Base-by-base conservation (phyloP, 2,329 filamentous ascomycete genomes). In the Septoria petroselini region DNA sequence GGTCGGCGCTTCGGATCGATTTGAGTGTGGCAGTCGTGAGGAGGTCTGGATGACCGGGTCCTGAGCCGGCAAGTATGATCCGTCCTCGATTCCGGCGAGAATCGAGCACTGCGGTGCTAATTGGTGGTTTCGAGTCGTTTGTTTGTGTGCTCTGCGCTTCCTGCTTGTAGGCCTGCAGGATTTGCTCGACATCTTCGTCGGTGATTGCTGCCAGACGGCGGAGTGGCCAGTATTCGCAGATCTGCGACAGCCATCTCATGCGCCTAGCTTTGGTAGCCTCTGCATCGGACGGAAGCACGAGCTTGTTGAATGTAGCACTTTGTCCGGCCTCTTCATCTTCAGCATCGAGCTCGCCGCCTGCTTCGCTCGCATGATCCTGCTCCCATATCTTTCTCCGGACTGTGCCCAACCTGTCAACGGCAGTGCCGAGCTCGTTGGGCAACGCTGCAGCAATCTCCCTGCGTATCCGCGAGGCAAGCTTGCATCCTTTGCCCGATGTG, bases 211-310 rank as follows among this genome's bases (percentile, higher is more conserved):
- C 89, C 1, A 98, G 79, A 14, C 87, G 82, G 56, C 83, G 84
- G 19, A 98, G 76, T 1, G 93, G 91, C 93, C 93, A 98, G 71
- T 98, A 98, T 73, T 98, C 93, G 76, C 93, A 98, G 44, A 98
- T 89, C 67, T 98, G 93, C 15, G 86, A 82, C 1, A 98, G 76
- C 93, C 93, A 98, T 50, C 93, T 81, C 76, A 95, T 91, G 43
- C 93, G 80, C 52, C 91, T 78, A 17, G 81, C 90, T 65, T 89
- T 89, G 12, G 83, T 81, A 2, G 84, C 84, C 52, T 86, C 84
- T 1, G 80, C 72, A 62, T 93, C 88, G 37, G 84, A 82, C 39
- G 88, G 84, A 0, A 78, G 81, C 5, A 97, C 79, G 3, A 98
- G 76, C 53, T 80, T 83, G 69, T 98, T 98, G 70, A 98, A 96